Evolutionary conservation across 2,329 filamentous ascomycete genomes (phyloP).

Genomic region (Elsinoe australis): DNA sequence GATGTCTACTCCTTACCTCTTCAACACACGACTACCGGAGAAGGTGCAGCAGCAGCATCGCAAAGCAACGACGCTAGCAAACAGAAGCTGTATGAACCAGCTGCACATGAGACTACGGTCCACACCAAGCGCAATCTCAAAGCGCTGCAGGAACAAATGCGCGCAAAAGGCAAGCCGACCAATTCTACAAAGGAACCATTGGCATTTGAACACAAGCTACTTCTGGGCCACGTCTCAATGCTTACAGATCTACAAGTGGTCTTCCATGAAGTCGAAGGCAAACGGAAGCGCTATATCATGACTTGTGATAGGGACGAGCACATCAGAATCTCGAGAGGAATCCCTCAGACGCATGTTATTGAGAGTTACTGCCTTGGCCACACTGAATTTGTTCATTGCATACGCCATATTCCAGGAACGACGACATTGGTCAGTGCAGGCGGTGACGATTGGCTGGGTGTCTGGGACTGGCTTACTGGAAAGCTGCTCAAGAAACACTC

Average conservation of each 20-base stretch:
- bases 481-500: constrained; percentile 48
- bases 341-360: constrained; percentile 78
- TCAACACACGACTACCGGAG: constrained; percentile 35
- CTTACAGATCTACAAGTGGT: constrained; percentile 65
- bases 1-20: constrained; percentile 88
- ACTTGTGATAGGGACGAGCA: constrained; percentile 70
- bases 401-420: constrained; percentile 56
- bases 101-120: constrained; percentile 52
- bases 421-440: constrained; percentile 76
- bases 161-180: constrained; percentile 35
- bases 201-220: constrained; percentile 64
- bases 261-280: constrained; percentile 40
- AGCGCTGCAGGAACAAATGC: constrained; percentile 51
- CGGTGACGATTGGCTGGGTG: constrained; percentile 67
- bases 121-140: constrained; percentile 54
- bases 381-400: constrained; percentile 69
- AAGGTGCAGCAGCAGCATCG: constrained; percentile 27
- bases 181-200: constrained; percentile 41
- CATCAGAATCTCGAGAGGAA: constrained; percentile 75
- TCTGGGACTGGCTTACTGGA: constrained; percentile 71
- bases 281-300: constrained; percentile 52
- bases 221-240: constrained; percentile 93
- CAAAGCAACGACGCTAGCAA: constrained; percentile 21
- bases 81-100: constrained; percentile 40
- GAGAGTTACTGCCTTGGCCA: constrained; percentile 87